Base-by-base conservation (phyloP, 768 basidiomycete species). In the Epithele typhae region DNA sequence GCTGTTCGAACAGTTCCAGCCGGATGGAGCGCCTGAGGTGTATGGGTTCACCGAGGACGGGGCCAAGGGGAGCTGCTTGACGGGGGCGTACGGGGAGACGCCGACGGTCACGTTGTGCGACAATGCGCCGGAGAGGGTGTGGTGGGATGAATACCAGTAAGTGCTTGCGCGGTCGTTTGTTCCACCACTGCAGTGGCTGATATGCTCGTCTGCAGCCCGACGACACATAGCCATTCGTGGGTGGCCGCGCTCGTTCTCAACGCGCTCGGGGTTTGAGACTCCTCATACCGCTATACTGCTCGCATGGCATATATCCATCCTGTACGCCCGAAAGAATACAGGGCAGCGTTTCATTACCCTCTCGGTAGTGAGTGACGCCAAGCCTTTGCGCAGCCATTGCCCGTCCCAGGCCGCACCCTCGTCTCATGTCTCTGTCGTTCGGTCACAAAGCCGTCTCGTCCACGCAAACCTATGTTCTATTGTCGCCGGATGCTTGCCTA, bases 141-240 rank as follows among this genome's bases (percentile, higher is more conserved):
- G n/a, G 3, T 42, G 40, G 40, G 40, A 42, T 18, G 40, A 42
- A 21, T 42, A 42, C 17, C 40, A 42, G 40, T 42, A 21, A 42
- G 40, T 42, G 30, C 8, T 19, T 7, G 25, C 6, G 15, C 21
- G 23, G 1, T 23, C 1, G 22, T 10, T 6, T 14, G 18, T 4
- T 5, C 25, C 11, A 10, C 15, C 35, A 7, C 5, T 18, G 38
- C 22, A 24, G 6, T 30, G 27, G 2, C 4, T 18, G n/a, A n/a
- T 30, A 6, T 32, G 18, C 4, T 22, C 22, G 10, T 15, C 11
- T 25, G 11, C 15, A 42, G 40, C 30, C 40, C 40, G 27, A 30
- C 40, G 15, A 42, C 40, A 14, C 40, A 42, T 32, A n/a, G 25
- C 10, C 40, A 42, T 19, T 42, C 40, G 5, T 42, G 40, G 40